Evolutionary conservation across 2,329 filamentous ascomycete species (phyloP).

Genomic region (Trichoderma atroviride): DNA sequence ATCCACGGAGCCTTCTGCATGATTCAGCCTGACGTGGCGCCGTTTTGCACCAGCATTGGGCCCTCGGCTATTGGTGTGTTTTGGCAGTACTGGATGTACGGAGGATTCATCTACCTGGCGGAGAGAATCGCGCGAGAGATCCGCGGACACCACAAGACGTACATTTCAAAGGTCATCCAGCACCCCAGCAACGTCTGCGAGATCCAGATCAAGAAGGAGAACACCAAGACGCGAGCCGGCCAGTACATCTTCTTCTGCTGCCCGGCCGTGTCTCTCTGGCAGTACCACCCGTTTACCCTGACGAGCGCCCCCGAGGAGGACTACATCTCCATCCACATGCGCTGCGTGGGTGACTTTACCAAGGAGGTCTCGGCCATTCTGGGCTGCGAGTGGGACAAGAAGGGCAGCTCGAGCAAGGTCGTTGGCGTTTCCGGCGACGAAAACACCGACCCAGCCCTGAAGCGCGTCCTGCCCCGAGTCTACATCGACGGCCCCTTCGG

Average conservation of each 20-base stretch:
- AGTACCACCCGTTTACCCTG: conserved; percentile 85
- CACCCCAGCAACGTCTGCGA: conserved; percentile 88
- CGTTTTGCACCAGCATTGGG: conserved; percentile 72
- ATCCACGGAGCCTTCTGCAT: conserved; percentile 88
- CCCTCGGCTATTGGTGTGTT: conserved; percentile 73
- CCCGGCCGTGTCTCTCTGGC: conserved; percentile 82
- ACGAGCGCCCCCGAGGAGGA: conserved; percentile 88
- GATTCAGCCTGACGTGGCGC: conserved; percentile 81
- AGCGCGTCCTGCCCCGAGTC: conserved; percentile 73
- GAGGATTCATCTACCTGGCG: conserved; percentile 77
- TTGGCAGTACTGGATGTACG: conserved; percentile 89
- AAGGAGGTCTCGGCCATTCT: conserved; percentile 68
- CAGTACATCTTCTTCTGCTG: conserved; percentile 91
- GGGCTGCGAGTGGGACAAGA: conserved; percentile 71
- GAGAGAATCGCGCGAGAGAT: conserved; percentile 79
- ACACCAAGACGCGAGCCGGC: conserved; percentile 78
- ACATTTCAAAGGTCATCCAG: conserved; percentile 86
- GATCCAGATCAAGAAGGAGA: conserved; percentile 89
- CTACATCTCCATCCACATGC: conserved; percentile 85
- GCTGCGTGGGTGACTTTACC: conserved; percentile 82
- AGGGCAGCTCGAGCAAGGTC: conserved; percentile 61
- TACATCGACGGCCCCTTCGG: conserved; percentile 87
- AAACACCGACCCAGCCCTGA: conserved; percentile 70
- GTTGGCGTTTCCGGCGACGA: conserved; percentile 66
- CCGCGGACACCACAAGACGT: conserved; percentile 79